Conservation (phyloP, 192 early-diverging fungal species). For the Funneliformis geosporum region DNA sequence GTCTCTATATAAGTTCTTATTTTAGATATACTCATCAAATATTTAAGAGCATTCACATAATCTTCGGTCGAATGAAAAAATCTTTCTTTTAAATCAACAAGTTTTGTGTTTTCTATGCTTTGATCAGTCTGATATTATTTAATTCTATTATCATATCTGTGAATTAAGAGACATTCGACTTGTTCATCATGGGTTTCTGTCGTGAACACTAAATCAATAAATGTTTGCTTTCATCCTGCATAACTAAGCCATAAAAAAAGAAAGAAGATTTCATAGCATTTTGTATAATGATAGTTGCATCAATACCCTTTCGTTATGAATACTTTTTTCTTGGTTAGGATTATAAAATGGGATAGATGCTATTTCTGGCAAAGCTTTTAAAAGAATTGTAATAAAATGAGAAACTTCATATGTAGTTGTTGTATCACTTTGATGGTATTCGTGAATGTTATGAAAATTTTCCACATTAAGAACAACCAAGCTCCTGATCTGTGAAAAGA, state of each 20-base stretch:
- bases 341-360: no score
- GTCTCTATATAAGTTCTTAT: background rate
- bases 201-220: background rate
- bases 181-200: no score
- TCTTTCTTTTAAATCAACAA: constrained; percentile 10
- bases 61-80: background rate
- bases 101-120: constrained; percentile 5
- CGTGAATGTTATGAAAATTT: constrained; percentile 8
- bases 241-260: background rate
- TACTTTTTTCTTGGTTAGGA: no score
- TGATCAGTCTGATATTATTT: background rate
- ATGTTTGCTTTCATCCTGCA: background rate
- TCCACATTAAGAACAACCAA: no score
- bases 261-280: constrained; percentile 2
- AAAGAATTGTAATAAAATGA: constrained; percentile 15
- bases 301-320: constrained; percentile 6
- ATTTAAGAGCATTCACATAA: no score
- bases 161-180: background rate
- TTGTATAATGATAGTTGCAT: background rate
- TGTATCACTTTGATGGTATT: background rate
- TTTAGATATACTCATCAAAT: background rate
- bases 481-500: no score
- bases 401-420: no score
- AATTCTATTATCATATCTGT: background rate
- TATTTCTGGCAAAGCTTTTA: constrained; percentile 13